Base-by-base conservation (phyloP, 2,329 filamentous ascomycete species). In the Microcyclospora pomicola region DNA sequence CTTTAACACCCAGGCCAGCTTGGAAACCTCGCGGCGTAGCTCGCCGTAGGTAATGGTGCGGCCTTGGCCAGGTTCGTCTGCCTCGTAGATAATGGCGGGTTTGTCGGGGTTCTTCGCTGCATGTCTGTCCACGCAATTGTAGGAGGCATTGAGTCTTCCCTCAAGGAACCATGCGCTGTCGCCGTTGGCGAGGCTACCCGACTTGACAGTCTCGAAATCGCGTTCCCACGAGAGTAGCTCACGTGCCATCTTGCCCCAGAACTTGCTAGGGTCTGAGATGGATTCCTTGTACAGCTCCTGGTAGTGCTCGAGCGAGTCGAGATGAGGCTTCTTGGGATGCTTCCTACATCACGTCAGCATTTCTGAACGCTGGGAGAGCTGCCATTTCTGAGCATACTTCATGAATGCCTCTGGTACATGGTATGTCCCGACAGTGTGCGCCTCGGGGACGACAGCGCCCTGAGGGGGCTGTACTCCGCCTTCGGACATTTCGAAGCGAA, bases 81-180 rank as follows among this genome's bases (percentile, higher is more conserved):
- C 88, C 69, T 98, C 91, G 69, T 96, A 98, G 67, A 96, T 94
- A 65, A 98, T 93, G 60, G 91, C 91, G 34, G 91, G 77, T 66
- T 81, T 85, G 66, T 96, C 68, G 34, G 91, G 91, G 65, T 94
- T 78, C 65, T 87, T 86, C 65, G 92, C 75, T n/a, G 91, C 91
- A 63, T 96, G 88, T 44, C 91, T 83, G 58, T 98, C 91, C 47
- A 98, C 80, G 57, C 86, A 93, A 70, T 98, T 98, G 76, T 86
- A 96, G 19, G 83, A 91, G 46, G 91, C 91, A 56, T 98, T 98
- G 56, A 98, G 71, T 53, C 80, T 76, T 49, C 91, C 91, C 67
- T 95, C 91, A 44, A 87, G 65, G 59, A 96, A 98, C 88, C 91
- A 98, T 46, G 86, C 82, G 56, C 73, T 80, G 66, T 98, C 87